phyloP scores from a whole-genome alignment of 208 protist genomes.

The Acanthamoeba sp. region DNA sequence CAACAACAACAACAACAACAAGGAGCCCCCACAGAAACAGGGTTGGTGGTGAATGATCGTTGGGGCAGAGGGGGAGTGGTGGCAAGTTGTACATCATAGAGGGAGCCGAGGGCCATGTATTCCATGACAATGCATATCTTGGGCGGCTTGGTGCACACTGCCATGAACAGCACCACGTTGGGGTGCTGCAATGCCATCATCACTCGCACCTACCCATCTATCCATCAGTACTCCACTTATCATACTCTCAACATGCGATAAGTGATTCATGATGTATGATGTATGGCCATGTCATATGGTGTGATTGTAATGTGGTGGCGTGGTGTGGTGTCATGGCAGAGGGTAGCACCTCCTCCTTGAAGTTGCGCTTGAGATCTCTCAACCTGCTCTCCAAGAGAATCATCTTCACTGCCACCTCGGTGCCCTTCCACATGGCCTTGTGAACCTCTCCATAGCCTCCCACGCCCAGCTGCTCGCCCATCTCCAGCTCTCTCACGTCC shows the following conservation, averaged over 20 bases:
- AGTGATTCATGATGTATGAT: too few species aligned
- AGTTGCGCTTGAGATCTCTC: conserved; percentile 33
- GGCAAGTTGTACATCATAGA: conserved; percentile 33
- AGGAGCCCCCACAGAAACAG: too few species aligned
- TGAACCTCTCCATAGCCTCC: conserved; percentile 58
- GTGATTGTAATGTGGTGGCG: too few species aligned
- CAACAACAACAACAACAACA: too few species aligned
- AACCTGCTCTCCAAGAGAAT: not conserved
- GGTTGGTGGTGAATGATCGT: too few species aligned
- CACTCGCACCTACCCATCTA: too few species aligned
- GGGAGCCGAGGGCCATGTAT: conserved; percentile 30
- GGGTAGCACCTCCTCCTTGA: conserved; percentile 73
- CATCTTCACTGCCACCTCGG: conserved; percentile 67
- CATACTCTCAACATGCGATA: too few species aligned
- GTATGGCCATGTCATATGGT: too few species aligned
- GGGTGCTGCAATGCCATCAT: conserved; percentile 1
- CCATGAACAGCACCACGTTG: conserved; percentile 20
- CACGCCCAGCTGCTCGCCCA: conserved; percentile 48
- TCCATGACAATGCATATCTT: conserved; percentile 67
- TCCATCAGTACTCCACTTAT: too few species aligned
- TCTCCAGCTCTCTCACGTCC: conserved; percentile 40
- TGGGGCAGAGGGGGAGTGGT: too few species aligned
- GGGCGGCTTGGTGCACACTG: not conserved
- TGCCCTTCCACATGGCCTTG: conserved; percentile 69
- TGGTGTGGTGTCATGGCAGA: too few species aligned